Evolutionary conservation across 2,329 filamentous ascomycete species (phyloP).

Genomic region (Phaeosphaeria sp.): DNA sequence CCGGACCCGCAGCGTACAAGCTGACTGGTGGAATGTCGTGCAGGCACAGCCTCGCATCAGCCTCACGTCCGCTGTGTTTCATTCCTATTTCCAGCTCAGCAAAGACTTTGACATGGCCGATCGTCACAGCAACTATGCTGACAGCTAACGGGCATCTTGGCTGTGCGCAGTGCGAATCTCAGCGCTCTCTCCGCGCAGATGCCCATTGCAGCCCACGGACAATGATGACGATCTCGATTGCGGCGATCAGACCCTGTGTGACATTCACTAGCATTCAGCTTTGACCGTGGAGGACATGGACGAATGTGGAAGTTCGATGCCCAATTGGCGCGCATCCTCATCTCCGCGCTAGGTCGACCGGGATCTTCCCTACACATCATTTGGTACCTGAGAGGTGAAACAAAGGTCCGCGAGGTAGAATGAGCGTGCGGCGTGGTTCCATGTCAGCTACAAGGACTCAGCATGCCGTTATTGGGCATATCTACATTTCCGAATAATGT

Average conservation of each 20-base stretch:
- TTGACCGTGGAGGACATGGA: background rate
- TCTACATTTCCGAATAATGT: background rate
- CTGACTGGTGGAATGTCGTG: conserved; percentile 1
- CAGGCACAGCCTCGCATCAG: background rate
- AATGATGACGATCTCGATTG: background rate
- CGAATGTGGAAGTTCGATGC: background rate
- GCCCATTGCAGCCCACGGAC: background rate
- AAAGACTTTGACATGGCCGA: background rate
- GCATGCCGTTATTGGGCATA: background rate
- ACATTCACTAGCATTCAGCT: background rate
- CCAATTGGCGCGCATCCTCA: conserved; percentile 3
- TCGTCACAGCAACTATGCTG: background rate
- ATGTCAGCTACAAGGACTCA: background rate
- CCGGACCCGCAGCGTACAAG: background rate
- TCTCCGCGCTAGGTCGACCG: background rate
- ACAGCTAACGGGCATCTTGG: background rate
- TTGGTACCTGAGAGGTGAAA: background rate
- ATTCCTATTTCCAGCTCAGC: background rate
- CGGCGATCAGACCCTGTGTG: background rate
- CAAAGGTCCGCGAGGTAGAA: background rate
- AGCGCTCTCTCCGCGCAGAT: background rate
- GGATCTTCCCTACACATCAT: background rate
- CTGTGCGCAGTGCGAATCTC: background rate
- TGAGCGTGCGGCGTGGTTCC: background rate
- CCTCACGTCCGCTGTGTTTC: conserved; percentile 1